These are phyloP conservation scores for Vaccinium macrocarpon DNA, from an alignment of 148 eudicot species.

Conservation along the genomic window DNA sequence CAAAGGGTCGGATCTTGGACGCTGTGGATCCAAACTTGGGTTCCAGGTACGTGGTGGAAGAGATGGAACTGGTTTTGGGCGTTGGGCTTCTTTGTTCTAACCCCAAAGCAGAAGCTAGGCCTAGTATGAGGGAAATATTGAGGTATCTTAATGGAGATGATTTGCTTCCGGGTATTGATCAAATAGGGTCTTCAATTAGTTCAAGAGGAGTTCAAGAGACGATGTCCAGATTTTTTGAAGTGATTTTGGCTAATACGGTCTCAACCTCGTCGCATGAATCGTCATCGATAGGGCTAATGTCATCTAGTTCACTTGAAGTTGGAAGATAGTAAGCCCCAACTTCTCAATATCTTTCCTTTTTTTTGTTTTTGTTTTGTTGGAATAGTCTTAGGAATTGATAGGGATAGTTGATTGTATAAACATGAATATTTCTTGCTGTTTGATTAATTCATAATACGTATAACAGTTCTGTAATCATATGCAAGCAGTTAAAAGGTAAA, in stretches of 20 bases:
- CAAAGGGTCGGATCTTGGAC: conserved; percentile 16
- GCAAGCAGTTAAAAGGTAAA: no score
- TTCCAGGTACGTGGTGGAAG: conserved; percentile 13
- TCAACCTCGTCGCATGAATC: background rate
- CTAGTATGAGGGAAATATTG: conserved; percentile 26
- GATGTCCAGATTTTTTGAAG: conserved; percentile 13
- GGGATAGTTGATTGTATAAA: background rate
- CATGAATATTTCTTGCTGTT: background rate
- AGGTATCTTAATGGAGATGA: conserved; percentile 31
- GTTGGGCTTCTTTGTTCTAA: conserved; percentile 20
- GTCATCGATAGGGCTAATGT: background rate
- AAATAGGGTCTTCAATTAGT: conserved; percentile 10
- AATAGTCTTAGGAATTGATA: background rate
- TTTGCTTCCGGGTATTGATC: conserved; percentile 16
- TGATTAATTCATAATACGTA: no score
- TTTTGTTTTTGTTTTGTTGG: no score
- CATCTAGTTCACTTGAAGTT: background rate
- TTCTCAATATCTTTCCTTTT: no score
- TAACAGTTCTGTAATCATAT: background rate
- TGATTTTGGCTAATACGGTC: background rate
- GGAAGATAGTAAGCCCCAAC: conserved; percentile 1
- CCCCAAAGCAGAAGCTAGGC: conserved; percentile 25
- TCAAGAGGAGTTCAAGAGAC: conserved; percentile 10
- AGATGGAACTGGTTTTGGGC: conserved; percentile 30
- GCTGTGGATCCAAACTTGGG: conserved; percentile 25